A percentile compares a stretch with the other conserved stretches of the same genome.
These are phyloP conservation scores for Tylopilus subfusipes DNA, from an alignment of 768 basidiomycete genomes.

Conservation along the genomic window DNA sequence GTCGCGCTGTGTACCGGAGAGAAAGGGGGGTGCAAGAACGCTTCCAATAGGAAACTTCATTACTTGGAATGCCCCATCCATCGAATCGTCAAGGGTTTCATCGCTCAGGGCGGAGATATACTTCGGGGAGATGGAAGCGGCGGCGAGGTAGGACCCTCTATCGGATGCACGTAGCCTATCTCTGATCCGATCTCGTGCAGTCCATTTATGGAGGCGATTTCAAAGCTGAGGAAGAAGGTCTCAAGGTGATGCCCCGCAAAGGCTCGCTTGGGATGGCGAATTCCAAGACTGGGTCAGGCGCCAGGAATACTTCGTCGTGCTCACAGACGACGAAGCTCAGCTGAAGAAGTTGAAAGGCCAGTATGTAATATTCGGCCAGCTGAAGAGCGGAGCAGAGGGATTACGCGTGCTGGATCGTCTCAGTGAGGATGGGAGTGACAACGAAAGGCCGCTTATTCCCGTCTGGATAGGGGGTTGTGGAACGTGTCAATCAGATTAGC, in stretches of 20 bases:
- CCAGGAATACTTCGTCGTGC: slow-evolving; percentile 45
- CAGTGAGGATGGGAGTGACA: slow-evolving; percentile 31
- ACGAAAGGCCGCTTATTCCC: slow-evolving; percentile 34
- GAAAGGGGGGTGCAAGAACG: slow-evolving; percentile 43
- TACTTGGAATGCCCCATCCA: slow-evolving; percentile 45
- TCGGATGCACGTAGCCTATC: neutral
- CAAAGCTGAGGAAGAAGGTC: slow-evolving; percentile 49
- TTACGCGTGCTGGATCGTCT: slow-evolving; percentile 35
- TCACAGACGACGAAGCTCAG: slow-evolving; percentile 38
- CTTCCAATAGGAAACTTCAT: slow-evolving; percentile 43
- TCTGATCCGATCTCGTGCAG: slow-evolving; percentile 22
- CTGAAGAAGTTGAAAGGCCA: slow-evolving; percentile 48
- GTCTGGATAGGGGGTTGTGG: slow-evolving; percentile 47
- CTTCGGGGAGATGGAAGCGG: slow-evolving; percentile 51
- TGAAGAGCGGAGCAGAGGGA: slow-evolving; percentile 33
- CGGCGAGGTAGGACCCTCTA: slow-evolving; percentile 47
- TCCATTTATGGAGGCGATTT: slow-evolving; percentile 48
- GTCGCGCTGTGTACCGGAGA: slow-evolving; percentile 45
- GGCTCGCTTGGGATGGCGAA: slow-evolving; percentile 54
- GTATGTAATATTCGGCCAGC: slow-evolving; percentile 44
- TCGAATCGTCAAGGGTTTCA: slow-evolving; percentile 45
- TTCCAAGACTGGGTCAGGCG: slow-evolving; percentile 41
- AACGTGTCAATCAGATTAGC: slow-evolving; percentile 6
- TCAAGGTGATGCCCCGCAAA: slow-evolving; percentile 38
- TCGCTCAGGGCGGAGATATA: slow-evolving; percentile 54